A percentile compares a stretch with the other conserved stretches of the same genome.
These are phyloP conservation scores for Talaromyces funiculosus DNA, from an alignment of 2,329 filamentous ascomycete genomes.

Conservation along the genomic window DNA sequence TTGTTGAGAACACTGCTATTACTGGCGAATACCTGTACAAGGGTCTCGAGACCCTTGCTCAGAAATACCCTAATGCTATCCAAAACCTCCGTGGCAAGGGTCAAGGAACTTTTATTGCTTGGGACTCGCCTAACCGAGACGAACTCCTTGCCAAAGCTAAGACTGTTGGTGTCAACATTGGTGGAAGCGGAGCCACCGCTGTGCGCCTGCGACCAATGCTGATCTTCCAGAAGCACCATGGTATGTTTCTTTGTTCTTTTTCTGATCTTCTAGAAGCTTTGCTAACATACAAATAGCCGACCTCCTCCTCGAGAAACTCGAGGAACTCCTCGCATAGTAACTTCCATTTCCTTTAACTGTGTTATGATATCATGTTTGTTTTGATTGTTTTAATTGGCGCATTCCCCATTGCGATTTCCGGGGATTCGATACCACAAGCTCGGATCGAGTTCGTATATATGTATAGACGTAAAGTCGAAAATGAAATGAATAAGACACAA, in stretches of 20 bases:
- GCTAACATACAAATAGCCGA: constrained; percentile 48
- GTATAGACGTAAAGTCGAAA: constrained; percentile 9
- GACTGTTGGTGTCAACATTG: constrained; percentile 77
- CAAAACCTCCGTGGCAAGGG: constrained; percentile 80
- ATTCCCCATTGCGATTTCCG: background rate
- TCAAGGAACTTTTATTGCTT: constrained; percentile 88
- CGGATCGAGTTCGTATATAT: constrained; percentile 6
- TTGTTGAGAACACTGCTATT: constrained; percentile 72
- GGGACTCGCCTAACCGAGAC: constrained; percentile 75
- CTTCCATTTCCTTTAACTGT: background rate
- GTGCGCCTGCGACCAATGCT: constrained; percentile 84
- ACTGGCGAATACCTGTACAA: constrained; percentile 74
- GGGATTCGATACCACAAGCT: constrained; percentile 5
- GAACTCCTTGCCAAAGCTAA: constrained; percentile 75
- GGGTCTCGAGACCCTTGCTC: constrained; percentile 61
- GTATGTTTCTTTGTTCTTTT: constrained; percentile 26
- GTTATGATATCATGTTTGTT: constrained; percentile 9
- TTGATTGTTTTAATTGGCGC: constrained; percentile 1
- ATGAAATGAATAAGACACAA: background rate
- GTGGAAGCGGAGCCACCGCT: constrained; percentile 68
- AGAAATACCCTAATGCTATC: constrained; percentile 70
- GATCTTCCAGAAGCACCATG: constrained; percentile 86
- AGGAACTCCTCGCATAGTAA: constrained; percentile 59
- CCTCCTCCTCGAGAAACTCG: constrained; percentile 70
- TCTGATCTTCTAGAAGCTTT: background rate